phyloP scores from a whole-genome alignment of 2,329 filamentous ascomycete species.

The Alternaria triticimaculans region DNA sequence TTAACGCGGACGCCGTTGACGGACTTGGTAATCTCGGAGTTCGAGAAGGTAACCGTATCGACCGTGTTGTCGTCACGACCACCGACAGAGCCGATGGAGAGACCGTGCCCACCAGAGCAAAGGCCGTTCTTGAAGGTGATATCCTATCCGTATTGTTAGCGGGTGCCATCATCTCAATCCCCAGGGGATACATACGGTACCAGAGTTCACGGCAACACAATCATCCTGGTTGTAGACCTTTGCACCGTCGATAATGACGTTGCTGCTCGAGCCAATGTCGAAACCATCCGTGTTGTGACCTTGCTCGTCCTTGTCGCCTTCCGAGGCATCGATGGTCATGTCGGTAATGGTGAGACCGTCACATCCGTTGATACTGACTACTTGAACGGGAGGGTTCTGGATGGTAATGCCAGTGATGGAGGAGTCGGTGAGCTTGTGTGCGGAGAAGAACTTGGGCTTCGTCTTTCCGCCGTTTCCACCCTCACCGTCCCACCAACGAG shows the following conservation, averaged over 20 bases:
- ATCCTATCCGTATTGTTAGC: constrained; percentile 14
- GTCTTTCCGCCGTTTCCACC: constrained; percentile 55
- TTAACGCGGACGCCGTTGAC: constrained; percentile 65
- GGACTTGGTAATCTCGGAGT: constrained; percentile 58
- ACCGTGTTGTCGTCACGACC: constrained; percentile 62
- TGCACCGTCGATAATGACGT: constrained; percentile 58
- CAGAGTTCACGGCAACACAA: constrained; percentile 65
- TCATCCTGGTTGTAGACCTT: constrained; percentile 65
- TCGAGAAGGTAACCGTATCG: constrained; percentile 58
- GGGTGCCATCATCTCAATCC: constrained; percentile 2
- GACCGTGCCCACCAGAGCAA: constrained; percentile 62
- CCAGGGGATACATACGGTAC: constrained; percentile 40
- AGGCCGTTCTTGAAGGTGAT: constrained; percentile 50
- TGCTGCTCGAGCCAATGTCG: constrained; percentile 58
- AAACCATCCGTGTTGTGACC: constrained; percentile 64
- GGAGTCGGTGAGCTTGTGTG: constrained; percentile 59
- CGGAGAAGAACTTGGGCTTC: constrained; percentile 60
- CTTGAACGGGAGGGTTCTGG: constrained; percentile 62
- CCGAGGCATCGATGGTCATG: constrained; percentile 64
- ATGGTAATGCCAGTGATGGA: constrained; percentile 58
- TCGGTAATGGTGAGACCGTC: constrained; percentile 54
- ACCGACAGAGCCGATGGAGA: constrained; percentile 66
- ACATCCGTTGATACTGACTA: constrained; percentile 55
- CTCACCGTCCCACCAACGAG: constrained; percentile 59
- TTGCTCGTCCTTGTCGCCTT: constrained; percentile 51